Percentiles rank a stretch among this genome's conserved stretches.
phyloP scores from a whole-genome alignment of 2,329 filamentous ascomycete species.

The Penicillium sp. region DNA sequence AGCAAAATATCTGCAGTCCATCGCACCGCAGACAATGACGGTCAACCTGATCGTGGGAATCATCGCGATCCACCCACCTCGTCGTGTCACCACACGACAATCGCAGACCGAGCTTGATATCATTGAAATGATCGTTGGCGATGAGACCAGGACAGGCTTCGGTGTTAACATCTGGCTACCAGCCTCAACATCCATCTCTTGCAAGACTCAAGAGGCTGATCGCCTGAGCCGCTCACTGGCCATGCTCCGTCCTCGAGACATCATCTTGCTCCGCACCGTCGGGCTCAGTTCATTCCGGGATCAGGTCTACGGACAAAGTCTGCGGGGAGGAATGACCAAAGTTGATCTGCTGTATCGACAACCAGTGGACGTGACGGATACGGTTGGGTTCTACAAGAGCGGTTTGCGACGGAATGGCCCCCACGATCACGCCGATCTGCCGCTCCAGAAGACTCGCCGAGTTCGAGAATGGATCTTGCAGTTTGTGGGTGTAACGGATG shows the following conservation, averaged over 20 bases:
- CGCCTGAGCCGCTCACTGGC: slow-evolving; percentile 51
- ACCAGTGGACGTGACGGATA: slow-evolving; percentile 59
- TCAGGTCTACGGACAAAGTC: slow-evolving; percentile 82
- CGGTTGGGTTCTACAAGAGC: slow-evolving; percentile 62
- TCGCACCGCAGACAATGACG: slow-evolving; percentile 80
- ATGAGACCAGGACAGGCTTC: slow-evolving; percentile 83
- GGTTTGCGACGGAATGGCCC: slow-evolving; percentile 50
- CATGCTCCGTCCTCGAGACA: slow-evolving; percentile 70
- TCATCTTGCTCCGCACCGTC: slow-evolving; percentile 80
- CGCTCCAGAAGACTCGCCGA: slow-evolving; percentile 67
- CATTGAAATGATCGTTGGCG: slow-evolving; percentile 79
- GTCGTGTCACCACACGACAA: slow-evolving; percentile 68
- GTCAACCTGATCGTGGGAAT: slow-evolving; percentile 82
- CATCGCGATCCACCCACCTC: slow-evolving; percentile 71
- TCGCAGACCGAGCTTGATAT: slow-evolving; percentile 64
- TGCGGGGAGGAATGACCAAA: slow-evolving; percentile 73
- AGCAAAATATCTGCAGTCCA: slow-evolving; percentile 67
- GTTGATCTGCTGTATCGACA: slow-evolving; percentile 70
- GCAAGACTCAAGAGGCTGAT: slow-evolving; percentile 29
- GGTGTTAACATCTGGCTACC: slow-evolving; percentile 83
- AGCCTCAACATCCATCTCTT: slow-evolving; percentile 35
- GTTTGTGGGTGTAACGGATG: slow-evolving; percentile 64
- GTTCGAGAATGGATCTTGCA: slow-evolving; percentile 77
- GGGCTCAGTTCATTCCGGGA: slow-evolving; percentile 76
- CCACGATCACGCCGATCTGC: slow-evolving; percentile 49